Conservation (phyloP, 768 basidiomycete genomes). For the Terana coerulea region DNA sequence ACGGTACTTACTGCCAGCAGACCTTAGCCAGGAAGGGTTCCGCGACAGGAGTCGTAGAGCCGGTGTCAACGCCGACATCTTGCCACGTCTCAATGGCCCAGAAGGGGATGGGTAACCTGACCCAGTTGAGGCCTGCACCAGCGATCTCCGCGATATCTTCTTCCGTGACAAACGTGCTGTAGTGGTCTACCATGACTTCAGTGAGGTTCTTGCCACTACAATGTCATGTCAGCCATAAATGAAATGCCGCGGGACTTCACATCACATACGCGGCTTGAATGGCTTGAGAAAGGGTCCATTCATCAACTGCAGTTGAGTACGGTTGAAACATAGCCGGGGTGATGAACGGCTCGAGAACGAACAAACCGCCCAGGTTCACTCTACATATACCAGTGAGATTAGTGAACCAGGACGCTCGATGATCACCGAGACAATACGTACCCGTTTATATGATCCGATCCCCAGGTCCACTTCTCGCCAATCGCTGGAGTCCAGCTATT, state of each 20-base stretch:
- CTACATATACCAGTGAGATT: slow-evolving; percentile 23
- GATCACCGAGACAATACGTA: slow-evolving; percentile 23
- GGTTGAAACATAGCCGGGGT: slow-evolving; percentile 57
- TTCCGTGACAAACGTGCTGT: slow-evolving; percentile 69
- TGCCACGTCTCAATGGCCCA: slow-evolving; percentile 81
- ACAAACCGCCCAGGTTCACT: slow-evolving; percentile 72
- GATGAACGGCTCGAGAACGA: slow-evolving; percentile 80
- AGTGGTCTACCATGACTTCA: slow-evolving; percentile 53
- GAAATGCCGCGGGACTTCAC: slow-evolving; percentile 33
- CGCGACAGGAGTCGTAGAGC: slow-evolving; percentile 13
- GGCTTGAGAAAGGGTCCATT: slow-evolving; percentile 60
- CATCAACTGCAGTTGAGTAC: slow-evolving; percentile 50
- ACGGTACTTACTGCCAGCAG: slow-evolving; percentile 60
- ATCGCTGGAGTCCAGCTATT: slow-evolving; percentile 82
- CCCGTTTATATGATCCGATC: slow-evolving; percentile 59
- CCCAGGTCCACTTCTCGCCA: slow-evolving; percentile 71
- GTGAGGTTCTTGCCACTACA: slow-evolving; percentile 12
- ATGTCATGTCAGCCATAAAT: not conserved
- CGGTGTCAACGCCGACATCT: slow-evolving; percentile 29
- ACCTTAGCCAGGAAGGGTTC: slow-evolving; percentile 77
- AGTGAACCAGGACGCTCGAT: slow-evolving; percentile 2
- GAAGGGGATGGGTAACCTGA: slow-evolving; percentile 77
- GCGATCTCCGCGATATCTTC: slow-evolving; percentile 27
- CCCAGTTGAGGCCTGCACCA: slow-evolving; percentile 79
- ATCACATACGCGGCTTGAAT: slow-evolving; percentile 43